phyloP scores from a whole-genome alignment of 1,284 basidiomycete species.

The Fomitopsis schrenkii region DNA sequence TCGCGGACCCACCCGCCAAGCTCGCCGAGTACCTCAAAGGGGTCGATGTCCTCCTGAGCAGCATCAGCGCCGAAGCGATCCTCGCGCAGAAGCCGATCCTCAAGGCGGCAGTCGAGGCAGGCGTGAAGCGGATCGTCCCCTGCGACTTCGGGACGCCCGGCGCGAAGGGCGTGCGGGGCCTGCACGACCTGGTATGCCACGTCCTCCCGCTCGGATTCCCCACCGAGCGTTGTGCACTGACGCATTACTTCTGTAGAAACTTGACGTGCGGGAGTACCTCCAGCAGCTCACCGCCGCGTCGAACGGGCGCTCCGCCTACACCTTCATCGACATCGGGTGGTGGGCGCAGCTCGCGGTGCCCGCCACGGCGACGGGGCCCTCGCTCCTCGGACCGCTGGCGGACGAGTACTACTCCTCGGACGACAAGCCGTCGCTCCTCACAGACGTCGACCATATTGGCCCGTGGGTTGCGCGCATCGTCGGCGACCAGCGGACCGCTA shows the following conservation, averaged over 20 bases:
- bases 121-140: slow-evolving; percentile 16
- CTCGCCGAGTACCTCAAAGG: slow-evolving; percentile 10
- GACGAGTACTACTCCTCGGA: slow-evolving; percentile 3
- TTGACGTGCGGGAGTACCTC: slow-evolving; percentile 14
- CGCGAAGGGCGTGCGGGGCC: slow-evolving; percentile 7
- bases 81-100: slow-evolving; percentile 11
- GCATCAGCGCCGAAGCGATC: slow-evolving; percentile 1
- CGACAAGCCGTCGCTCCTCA: slow-evolving; percentile 14
- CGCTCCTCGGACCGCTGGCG: not conserved
- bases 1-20: slow-evolving; percentile 7
- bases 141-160: slow-evolving; percentile 17
- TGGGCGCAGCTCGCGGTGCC: slow-evolving; percentile 22
- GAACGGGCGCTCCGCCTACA: slow-evolving; percentile 9
- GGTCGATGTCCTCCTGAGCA: slow-evolving; percentile 16
- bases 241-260: slow-evolving; percentile 14
- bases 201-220: too few relatives aligned
- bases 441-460: slow-evolving; percentile 16
- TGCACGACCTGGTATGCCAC: slow-evolving; percentile 13
- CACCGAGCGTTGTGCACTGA: not conserved
- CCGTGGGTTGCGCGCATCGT: slow-evolving; percentile 19
- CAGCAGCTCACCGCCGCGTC: slow-evolving; percentile 11
- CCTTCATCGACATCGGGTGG: slow-evolving; percentile 24
- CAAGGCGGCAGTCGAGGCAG: slow-evolving; percentile 15
- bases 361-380: not conserved
- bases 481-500: slow-evolving; percentile 22